Evolutionary conservation across 129 eudicot genomes (phyloP).

Genomic region (Chrysanthemum lavandulifolium): DNA sequence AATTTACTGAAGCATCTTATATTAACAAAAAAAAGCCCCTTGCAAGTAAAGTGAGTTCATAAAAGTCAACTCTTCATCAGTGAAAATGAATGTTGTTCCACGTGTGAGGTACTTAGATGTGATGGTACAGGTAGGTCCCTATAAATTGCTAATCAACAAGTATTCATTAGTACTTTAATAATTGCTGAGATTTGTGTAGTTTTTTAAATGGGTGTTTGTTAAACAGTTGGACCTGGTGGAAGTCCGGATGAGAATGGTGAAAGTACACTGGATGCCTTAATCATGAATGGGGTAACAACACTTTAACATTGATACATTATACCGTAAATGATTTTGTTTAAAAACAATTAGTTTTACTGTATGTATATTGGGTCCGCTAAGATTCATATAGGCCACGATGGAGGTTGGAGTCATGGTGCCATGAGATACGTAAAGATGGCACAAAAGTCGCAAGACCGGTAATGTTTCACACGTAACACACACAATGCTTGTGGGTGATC

Average conservation of each 20-base stretch:
- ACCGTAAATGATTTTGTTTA: background rate
- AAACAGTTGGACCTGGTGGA: conserved; percentile 98
- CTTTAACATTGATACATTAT: conserved; percentile 4
- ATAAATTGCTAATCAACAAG: background rate
- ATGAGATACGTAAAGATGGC: conserved; percentile 88
- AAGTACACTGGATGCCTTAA: conserved; percentile 83
- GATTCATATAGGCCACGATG: conserved; percentile 86
- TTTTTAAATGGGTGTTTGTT: background rate
- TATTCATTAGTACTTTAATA: background rate
- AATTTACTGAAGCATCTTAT: background rate
- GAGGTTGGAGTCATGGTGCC: conserved; percentile 97
- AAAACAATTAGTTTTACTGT: conserved; percentile 9
- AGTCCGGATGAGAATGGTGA: conserved; percentile 97
- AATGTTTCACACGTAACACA: conserved; percentile 73
- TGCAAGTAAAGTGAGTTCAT: background rate
- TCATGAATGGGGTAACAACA: conserved; percentile 88
- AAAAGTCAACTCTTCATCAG: background rate
- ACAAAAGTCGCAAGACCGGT: conserved; percentile 84
- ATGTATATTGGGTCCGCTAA: conserved; percentile 42
- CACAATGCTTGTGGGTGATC: conserved; percentile 94
- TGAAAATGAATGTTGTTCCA: conserved; percentile 30
- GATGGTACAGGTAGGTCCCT: conserved; percentile 47
- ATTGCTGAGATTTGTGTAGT: too few species aligned
- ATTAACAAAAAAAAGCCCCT: background rate
- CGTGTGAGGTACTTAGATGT: background rate